Evolutionary conservation across 2,329 filamentous ascomycete genomes (phyloP).

Genomic region (Penicillium polonicum): DNA sequence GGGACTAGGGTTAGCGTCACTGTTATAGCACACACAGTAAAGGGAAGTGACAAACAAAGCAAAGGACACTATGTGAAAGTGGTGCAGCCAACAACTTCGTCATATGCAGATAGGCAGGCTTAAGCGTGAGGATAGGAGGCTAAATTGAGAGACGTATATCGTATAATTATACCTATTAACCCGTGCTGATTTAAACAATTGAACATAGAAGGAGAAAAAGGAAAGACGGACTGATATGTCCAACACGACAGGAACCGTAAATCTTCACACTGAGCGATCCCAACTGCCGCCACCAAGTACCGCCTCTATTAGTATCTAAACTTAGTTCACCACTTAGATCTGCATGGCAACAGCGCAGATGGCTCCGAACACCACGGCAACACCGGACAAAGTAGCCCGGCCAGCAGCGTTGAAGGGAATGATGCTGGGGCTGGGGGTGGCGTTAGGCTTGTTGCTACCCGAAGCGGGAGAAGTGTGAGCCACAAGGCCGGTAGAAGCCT

Average conservation of each 20-base stretch:
- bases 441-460: background rate
- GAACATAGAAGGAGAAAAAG: conserved; percentile 3
- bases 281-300: background rate
- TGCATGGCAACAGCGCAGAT: conserved; percentile 24
- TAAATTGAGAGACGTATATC: conserved; percentile 4
- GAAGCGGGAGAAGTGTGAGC: conserved; percentile 11
- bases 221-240: conserved; percentile 3
- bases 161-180: conserved; percentile 10
- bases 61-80: no score
- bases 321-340: conserved; percentile 15
- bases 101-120: background rate
- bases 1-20: no score
- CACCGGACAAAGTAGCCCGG: conserved; percentile 24
- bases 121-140: background rate
- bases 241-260: conserved; percentile 5
- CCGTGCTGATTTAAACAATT: background rate
- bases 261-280: background rate
- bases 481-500: background rate
- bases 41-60: no score
- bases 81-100: background rate
- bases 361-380: conserved; percentile 25
- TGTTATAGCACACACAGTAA: no score
- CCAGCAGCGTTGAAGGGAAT: conserved; percentile 27
- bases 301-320: background rate
- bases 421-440: conserved; percentile 8